Base-by-base conservation (phyloP, 257 asterid species). In the Solanum boliviense region DNA sequence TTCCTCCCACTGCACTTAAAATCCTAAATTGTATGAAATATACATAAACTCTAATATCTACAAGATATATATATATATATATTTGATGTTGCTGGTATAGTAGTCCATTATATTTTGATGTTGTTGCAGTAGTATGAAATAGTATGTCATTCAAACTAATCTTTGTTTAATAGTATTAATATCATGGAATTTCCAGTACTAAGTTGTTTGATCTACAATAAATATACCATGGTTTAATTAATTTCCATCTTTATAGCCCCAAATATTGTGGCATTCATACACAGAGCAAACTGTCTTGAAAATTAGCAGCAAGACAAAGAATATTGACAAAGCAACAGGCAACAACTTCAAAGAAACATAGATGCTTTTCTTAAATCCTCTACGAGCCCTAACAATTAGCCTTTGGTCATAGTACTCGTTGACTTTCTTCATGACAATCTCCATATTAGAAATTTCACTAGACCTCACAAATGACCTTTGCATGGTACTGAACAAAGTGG, bases 201-300 rank as follows among this genome's bases (percentile, higher is more conserved):
- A 35, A 34, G 18, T 23, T 74, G 6, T 34, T 74, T 36, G 25
- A 58, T 58, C 29, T 36, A 13, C 48, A 36, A 27, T 35, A 11
- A 21, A 5, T 72, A 56, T 18, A 56, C 65, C n/a, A 56, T 56
- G 79, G 79, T 60, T 60, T 9, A 16, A 27, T 81, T 79, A 44
- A 29, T 81, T 46, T 62, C 52, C 67, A 81, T 44, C 35, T 31
- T 25, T 31, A 18, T 48, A 29, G 4, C 85, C 85, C 85, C 85
- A 82, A 46, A 82, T 6, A 48, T 82, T 48, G 70, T 82, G 85
- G 87, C 92, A 91, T 23, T 92, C 91, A 31, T 88, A 90, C 44
- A 90, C 88, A 3, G 93, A 82, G 70, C 96, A 94, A 86, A 90
- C 92, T 9, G 96, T 87, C 71, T 90, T 90, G 3, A 91, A 27